Base-by-base conservation (phyloP, 805 yeast genomes). In the Candida andamanensis region DNA sequence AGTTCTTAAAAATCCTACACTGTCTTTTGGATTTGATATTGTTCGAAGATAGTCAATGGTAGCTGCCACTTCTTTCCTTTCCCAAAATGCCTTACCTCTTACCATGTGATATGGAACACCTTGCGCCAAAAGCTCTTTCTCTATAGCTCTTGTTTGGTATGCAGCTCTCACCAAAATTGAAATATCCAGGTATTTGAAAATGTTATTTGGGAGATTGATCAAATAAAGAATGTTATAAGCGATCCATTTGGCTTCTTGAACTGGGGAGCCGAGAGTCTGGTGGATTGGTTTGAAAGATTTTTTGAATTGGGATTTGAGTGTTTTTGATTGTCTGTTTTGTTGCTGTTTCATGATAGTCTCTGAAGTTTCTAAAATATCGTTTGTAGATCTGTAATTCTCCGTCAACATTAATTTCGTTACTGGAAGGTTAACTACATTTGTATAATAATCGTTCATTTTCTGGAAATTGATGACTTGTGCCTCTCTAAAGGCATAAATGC, bases 401-500 rank as follows among this genome's bases (percentile, higher is more conserved):
- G 69, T 67, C 29, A 90, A 62, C 7, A 65, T 54, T 1, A 78
- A 58, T 1, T 19, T 12, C 9, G 46, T 43, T n/a, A 58, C 47
- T 0, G 42, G 32, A 0, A 34, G 5, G 15, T 20, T 12, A 6
- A 35, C 10, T 18, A 54, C 38, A 18, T 54, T 50, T 25, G 44
- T 41, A 15, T 74, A 70, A 36, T 61, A 49, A 0, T 43, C 33
- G 24, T 58, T 54, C 84, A 86, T 76, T 10, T 61, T 60, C 24
- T 58, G 58, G 45, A 89, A 85, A 46, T 84, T 87, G 12, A 64
- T 59, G 1, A 80, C 66, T 21, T 77, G 76, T 0, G 97, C 97
- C 46, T 80, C 78, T 39, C 97, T 64, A 45, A 90, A 90, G 0
- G 81, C 86, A 53, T 92, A 90, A 15, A 90, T 90, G 49, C 95